Evolutionary conservation across 208 protist genomes (phyloP).

Genomic region (Porcisia hertigi): DNA sequence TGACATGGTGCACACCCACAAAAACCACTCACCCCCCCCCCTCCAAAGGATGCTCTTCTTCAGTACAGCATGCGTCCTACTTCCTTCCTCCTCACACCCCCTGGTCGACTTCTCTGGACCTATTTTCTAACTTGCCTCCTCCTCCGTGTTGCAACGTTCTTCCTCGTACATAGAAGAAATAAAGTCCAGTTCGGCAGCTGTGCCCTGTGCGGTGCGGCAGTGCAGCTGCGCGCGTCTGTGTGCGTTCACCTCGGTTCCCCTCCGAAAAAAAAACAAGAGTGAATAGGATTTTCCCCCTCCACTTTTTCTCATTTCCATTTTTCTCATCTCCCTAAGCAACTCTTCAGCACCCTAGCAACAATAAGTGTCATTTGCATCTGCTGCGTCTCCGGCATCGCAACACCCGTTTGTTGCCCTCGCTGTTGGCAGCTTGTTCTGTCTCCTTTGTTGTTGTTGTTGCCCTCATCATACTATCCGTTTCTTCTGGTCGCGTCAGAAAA

Average conservation of each 20-base stretch:
- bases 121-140: not conserved
- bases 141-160: not conserved
- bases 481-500: not conserved
- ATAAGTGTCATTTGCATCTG: not conserved
- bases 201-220: not conserved
- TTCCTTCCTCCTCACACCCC: not conserved
- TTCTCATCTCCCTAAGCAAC: not conserved
- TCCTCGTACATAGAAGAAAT: not conserved
- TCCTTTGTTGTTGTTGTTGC: not conserved
- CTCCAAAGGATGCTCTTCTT: not conserved
- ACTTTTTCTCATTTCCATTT: not conserved
- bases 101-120: not conserved
- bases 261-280: not conserved
- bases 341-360: not conserved
- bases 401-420: not conserved
- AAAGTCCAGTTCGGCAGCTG: not conserved
- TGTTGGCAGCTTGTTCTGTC: not conserved
- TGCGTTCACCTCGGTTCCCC: not conserved
- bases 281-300: not conserved
- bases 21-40: not conserved
- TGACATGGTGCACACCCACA: not conserved
- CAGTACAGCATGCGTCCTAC: not conserved
- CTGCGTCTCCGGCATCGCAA: not conserved
- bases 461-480: not conserved
- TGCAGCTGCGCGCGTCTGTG: not conserved